These are phyloP conservation scores for Scheffersomyces ergatensis DNA, from an alignment of 805 yeast species.

Conservation along the genomic window DNA sequence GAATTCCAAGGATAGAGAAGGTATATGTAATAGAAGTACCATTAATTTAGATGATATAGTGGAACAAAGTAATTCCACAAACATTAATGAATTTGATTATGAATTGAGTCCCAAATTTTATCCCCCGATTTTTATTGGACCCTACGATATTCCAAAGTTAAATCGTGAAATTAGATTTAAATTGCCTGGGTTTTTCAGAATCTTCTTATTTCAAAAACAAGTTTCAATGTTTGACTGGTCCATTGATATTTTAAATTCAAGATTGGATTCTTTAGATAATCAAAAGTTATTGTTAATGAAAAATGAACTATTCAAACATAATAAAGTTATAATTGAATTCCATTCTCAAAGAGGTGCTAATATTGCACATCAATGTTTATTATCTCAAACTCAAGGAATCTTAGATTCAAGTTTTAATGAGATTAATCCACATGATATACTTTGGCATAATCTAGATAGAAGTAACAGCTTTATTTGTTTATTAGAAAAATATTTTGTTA, in stretches of 20 bases:
- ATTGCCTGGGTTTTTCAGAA: slow-evolving; percentile 29
- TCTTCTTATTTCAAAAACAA: slow-evolving; percentile 17
- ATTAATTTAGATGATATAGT: neutral
- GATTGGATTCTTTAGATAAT: slow-evolving; percentile 14
- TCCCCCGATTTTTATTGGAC: slow-evolving; percentile 29
- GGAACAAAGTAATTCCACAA: neutral
- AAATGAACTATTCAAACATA: slow-evolving; percentile 20
- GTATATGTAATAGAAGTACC: neutral
- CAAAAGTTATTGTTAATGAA: slow-evolving; percentile 14
- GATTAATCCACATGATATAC: slow-evolving; percentile 62
- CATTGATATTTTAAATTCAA: slow-evolving; percentile 13
- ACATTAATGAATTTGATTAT: neutral
- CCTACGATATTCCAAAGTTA: slow-evolving; percentile 17
- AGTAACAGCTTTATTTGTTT: slow-evolving; percentile 33
- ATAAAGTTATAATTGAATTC: slow-evolving; percentile 64
- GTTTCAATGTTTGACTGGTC: slow-evolving; percentile 27
- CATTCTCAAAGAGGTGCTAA: slow-evolving; percentile 55
- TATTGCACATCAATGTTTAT: slow-evolving; percentile 58
- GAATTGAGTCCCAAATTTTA: slow-evolving; percentile 8
- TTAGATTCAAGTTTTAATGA: slow-evolving; percentile 47
- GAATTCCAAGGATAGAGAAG: neutral
- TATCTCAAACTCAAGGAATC: slow-evolving; percentile 41
- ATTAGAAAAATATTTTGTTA: slow-evolving; percentile 43
- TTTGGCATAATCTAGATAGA: slow-evolving; percentile 63
- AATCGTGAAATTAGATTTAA: slow-evolving; percentile 16